A percentile compares a stretch with the other conserved stretches of the same genome.
phyloP scores from a whole-genome alignment of 192 early-diverging fungal species.

The Coemansia sp. region DNA sequence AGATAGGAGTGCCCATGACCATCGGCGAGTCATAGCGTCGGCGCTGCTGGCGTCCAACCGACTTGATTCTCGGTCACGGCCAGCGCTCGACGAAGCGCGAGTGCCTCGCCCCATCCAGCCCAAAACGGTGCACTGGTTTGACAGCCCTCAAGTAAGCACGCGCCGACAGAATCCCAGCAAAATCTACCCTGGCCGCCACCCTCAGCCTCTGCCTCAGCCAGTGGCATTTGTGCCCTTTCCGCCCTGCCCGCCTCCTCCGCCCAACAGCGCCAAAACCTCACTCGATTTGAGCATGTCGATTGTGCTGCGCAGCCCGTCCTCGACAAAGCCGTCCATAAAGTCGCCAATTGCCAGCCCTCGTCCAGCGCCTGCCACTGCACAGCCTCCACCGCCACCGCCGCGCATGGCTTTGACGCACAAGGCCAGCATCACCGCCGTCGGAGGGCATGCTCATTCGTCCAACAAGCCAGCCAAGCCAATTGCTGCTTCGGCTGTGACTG shows the following conservation, averaged over 20 bases:
- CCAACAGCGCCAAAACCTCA: slow-evolving; percentile 26
- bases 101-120: neutral
- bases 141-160: neutral
- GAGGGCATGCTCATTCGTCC: slow-evolving; percentile 16
- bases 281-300: slow-evolving; percentile 43
- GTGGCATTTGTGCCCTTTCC: neutral
- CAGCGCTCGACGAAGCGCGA: neutral
- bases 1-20: neutral
- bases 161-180: neutral
- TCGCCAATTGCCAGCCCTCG: slow-evolving; percentile 14
- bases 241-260: neutral
- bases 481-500: neutral
- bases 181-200: neutral
- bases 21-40: slow-evolving; percentile 14
- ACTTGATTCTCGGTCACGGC: slow-evolving; percentile 2
- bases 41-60: slow-evolving; percentile 2
- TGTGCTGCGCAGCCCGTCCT: slow-evolving; percentile 43
- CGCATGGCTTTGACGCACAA: slow-evolving; percentile 34
- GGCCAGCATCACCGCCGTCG: slow-evolving; percentile 46
- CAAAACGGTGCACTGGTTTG: neutral
- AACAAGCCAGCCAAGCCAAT: neutral
- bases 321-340: slow-evolving; percentile 20
- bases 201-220: neutral
- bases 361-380: neutral
- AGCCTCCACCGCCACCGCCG: neutral